Base-by-base conservation (phyloP, 352 stramenopile species). In the Pythium grandisporangium region DNA sequence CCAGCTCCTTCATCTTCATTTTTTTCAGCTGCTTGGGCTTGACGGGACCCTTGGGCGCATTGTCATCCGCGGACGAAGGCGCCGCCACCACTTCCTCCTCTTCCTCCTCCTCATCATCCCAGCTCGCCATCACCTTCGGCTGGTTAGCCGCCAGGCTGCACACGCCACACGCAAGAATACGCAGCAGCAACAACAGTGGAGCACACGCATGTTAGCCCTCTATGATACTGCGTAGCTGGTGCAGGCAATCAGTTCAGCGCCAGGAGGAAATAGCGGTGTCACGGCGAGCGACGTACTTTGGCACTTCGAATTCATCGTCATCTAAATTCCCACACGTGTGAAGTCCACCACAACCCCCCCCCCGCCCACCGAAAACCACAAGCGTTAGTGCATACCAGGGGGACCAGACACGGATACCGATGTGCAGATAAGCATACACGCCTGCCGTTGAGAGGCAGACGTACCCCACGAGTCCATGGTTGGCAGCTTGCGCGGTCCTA, bases 21-120 rank as follows among this genome's bases (percentile, higher is more conserved):
- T 87, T 91, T 63, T 91, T 91, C n/a, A 88, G 44, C 61, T 79
- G 77, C 62, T 91, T 91, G 35, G 77, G 77, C 61, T 88, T 88
- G 30, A 85, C 61, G 17, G 66, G 73, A 2, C 68, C 76, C 45
- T 79, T 82, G 6, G 64, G 48, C 8, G 51, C 46, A 8, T 49
- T 57, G 4, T 57, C n/a, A 20, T 63, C 62, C 22, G 30, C 39
- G n/a, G n/a, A n/a, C n/a, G n/a, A n/a, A n/a, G n/a, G n/a, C 17
- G 30, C 47, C 16, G 5, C 51, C 2, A n/a, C 32, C 5, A 55
- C 32, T 20, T 58, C 53, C 42, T 68, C 62, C 40, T 85, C 66
- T 22, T 86, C 72, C 37, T 85, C 76, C 40, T 90, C 75, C 44
- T 85, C 74, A 41, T 91, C 77, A 27, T 91, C 77, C 77, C 74